Evolutionary conservation across 371 early-diverging fungal genomes (phyloP), one percentile per base, ranked within the genome.

Genomic region (Batkoa obscura): DNA sequence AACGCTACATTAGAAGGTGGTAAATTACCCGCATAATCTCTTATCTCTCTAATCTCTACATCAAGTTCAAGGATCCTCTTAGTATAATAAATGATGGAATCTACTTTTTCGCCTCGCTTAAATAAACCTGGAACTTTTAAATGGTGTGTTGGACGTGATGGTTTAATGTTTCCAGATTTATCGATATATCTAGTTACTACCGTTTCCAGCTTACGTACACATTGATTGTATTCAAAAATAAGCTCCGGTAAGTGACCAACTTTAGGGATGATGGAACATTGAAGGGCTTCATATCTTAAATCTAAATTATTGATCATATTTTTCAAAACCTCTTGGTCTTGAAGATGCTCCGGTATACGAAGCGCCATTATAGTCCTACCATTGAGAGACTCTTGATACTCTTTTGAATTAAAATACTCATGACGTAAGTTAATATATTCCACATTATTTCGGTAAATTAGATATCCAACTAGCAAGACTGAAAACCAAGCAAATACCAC

Each of bases 41-140:
- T 72, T 1, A 72, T 62, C 36, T 58, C 59, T 43, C 73, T 73
- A 55, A 90, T 88, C 42, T 83, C 68, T 9, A 67, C 60, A 55
- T 85, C 81, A 13, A 87, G 66, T 3, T 63, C 66, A 47, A 78
- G 76, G 0, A 91, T 75, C 47, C 74, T 61, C 33, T 72, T 64
- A n/a, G 85, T 75, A 59, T 82, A 81, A 58, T 79, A 72, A 39
- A 79, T 75, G 56, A 91, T 90, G 3, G 84, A 79, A 56, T 91
- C 90, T 15, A 90, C 83, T 37, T 68, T 68, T 17, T 65, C 56
- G 13, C 87, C 86, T 4, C 15, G 3, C 39, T 15, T 9, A 4
- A 35, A 13, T 10, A 36, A 53, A 15, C 77, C 65, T 38, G 63
- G 57, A 0, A 66, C 63, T 13, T 71, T 71, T 2, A 69, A 38